Percentiles rank a stretch among this genome's conserved stretches.
Evolutionary conservation across 2,329 filamentous ascomycete genomes (phyloP).

Genomic region (Epichloe uncinata): DNA sequence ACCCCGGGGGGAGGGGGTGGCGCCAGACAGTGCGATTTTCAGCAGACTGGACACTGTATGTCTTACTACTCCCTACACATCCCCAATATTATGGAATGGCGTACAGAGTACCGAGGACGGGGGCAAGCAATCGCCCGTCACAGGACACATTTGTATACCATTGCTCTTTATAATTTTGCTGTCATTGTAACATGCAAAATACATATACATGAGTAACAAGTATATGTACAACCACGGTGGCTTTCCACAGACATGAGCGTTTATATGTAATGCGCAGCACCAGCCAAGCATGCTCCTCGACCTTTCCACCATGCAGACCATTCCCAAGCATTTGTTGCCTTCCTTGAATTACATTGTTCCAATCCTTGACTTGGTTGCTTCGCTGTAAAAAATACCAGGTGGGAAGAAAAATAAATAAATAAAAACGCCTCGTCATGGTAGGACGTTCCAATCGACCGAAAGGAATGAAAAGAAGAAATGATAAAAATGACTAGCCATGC

Average conservation of each 20-base stretch:
- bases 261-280: slow-evolving; percentile 2
- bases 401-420: slow-evolving; percentile 11
- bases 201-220: slow-evolving; percentile 22
- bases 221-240: slow-evolving; percentile 19
- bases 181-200: slow-evolving; percentile 20
- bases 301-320: slow-evolving; percentile 4
- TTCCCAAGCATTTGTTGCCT: slow-evolving; percentile 3
- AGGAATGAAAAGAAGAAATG: slow-evolving; percentile 2
- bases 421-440: slow-evolving; percentile 19
- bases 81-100: too few relatives aligned
- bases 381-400: not conserved
- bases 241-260: slow-evolving; percentile 3
- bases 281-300: slow-evolving; percentile 6
- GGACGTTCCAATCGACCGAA: slow-evolving; percentile 11
- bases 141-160: not conserved
- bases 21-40: not conserved
- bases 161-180: not conserved
- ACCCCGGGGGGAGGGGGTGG: too few relatives aligned
- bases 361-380: slow-evolving; percentile 3
- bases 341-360: slow-evolving; percentile 8
- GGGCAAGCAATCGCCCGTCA: too few relatives aligned
- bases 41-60: not conserved
- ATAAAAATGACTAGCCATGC: slow-evolving; percentile 17
- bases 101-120: too few relatives aligned
- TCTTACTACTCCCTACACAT: too few relatives aligned